phyloP scores from a whole-genome alignment of 352 stramenopile species.

The Globisporangium radiosum region DNA sequence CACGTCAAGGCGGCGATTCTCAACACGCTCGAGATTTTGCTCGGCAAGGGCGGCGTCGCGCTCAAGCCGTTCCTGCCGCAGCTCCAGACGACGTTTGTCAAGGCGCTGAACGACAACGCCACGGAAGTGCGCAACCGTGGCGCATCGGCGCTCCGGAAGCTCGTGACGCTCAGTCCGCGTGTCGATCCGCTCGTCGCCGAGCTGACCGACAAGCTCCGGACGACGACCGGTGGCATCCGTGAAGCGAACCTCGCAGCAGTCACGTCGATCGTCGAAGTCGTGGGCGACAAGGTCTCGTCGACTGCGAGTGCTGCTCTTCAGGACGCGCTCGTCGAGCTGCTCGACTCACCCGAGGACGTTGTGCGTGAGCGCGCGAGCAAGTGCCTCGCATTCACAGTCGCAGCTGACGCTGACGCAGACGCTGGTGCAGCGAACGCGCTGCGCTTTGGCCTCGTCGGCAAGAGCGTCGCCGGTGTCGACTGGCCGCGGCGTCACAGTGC shows the following conservation, averaged over 20 bases:
- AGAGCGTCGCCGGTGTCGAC: conserved; percentile 26
- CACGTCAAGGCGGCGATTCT: conserved; percentile 98
- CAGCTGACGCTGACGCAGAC: conserved; percentile 42
- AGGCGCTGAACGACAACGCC: conserved; percentile 96
- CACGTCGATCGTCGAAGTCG: conserved; percentile 48
- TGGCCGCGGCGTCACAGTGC: conserved; percentile 66
- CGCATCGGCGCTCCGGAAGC: conserved; percentile 87
- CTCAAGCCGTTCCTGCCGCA: conserved; percentile 99
- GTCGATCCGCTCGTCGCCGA: conserved; percentile 96
- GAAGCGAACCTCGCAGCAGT: conserved; percentile 76
- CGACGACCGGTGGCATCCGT: conserved; percentile 60
- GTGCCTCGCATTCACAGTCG: conserved; percentile 56
- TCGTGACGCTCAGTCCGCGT: conserved; percentile 92
- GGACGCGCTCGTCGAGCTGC: conserved; percentile 54
- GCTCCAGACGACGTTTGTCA: conserved; percentile 99
- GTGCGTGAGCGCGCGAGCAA: conserved; percentile 60
- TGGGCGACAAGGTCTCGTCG: conserved; percentile 67
- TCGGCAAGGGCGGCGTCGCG: conserved; percentile 94
- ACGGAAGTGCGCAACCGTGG: conserved; percentile 89
- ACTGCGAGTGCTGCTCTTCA: conserved; percentile 41
- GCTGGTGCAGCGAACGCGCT: conserved; percentile 28
- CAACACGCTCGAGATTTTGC: conserved; percentile 94
- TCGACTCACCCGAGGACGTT: conserved; percentile 58
- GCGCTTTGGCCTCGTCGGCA: conserved; percentile 23
- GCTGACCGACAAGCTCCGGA: conserved; percentile 79